phyloP scores from a whole-genome alignment of 1,284 basidiomycete species.

The Pseudozyma thailandica region DNA sequence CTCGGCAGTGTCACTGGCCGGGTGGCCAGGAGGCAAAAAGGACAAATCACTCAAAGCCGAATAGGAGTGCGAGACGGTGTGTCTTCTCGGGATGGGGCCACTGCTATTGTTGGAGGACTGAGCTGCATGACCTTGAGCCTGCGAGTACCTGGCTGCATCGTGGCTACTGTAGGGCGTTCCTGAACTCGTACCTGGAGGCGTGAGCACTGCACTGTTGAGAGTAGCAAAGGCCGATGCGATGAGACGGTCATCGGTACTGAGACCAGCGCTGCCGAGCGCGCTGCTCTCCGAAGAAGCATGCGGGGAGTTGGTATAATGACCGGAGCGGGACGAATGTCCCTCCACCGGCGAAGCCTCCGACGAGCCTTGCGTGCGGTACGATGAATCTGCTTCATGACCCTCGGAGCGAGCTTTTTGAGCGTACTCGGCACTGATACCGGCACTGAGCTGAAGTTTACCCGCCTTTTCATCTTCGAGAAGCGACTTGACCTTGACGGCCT shows the following conservation, averaged over 20 bases:
- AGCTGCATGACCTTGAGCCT: slow-evolving; percentile 19
- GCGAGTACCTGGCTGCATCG: slow-evolving; percentile 15
- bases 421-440: slow-evolving; percentile 44
- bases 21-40: slow-evolving; percentile 18
- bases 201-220: slow-evolving; percentile 37
- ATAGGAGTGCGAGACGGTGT: slow-evolving; percentile 42
- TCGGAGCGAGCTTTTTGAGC: slow-evolving; percentile 30
- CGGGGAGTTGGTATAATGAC: slow-evolving; percentile 25
- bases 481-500: slow-evolving; percentile 49
- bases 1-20: slow-evolving; percentile 17
- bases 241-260: slow-evolving; percentile 27
- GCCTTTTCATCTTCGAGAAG: slow-evolving; percentile 52
- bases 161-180: slow-evolving; percentile 6
- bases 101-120: slow-evolving; percentile 6
- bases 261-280: slow-evolving; percentile 9
- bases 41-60: slow-evolving; percentile 30
- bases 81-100: slow-evolving; percentile 29
- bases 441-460: slow-evolving; percentile 47
- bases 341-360: slow-evolving; percentile 23
- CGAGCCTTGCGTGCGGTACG: slow-evolving; percentile 13
- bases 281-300: slow-evolving; percentile 26
- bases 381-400: slow-evolving; percentile 25
- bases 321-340: slow-evolving; percentile 4
- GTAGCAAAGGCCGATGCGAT: slow-evolving; percentile 50
- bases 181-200: slow-evolving; percentile 36